Evolutionary conservation across 192 early-diverging fungal species (phyloP).

Genomic region (Backusella psychrophila): DNA sequence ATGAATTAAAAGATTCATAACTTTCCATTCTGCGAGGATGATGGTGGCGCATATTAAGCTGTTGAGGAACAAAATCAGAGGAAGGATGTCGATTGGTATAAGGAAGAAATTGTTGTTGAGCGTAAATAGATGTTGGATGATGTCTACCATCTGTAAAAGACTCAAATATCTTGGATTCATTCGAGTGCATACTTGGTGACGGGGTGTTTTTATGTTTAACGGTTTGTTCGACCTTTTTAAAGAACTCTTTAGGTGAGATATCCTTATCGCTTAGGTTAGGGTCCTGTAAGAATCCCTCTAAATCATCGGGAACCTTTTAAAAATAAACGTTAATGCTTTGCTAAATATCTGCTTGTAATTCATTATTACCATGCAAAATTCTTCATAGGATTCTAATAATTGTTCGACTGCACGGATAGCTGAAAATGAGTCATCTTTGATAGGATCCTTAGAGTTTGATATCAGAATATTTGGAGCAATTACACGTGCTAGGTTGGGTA

Average conservation of each 20-base stretch:
- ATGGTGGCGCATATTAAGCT: constrained; percentile 11
- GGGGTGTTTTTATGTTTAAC: constrained; percentile 18
- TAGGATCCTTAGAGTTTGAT: constrained; percentile 79
- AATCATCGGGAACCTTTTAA: constrained; percentile 27
- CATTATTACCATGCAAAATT: constrained; percentile 58
- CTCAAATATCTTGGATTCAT: constrained; percentile 17
- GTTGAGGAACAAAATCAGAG: constrained; percentile 22
- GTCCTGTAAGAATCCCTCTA: constrained; percentile 30
- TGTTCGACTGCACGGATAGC: constrained; percentile 70
- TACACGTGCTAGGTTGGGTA: constrained; percentile 89
- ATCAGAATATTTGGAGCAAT: constrained; percentile 94
- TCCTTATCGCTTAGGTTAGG: constrained; percentile 13
- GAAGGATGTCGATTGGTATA: constrained; percentile 25
- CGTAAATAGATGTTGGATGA: constrained; percentile 23
- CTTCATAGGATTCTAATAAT: constrained; percentile 62
- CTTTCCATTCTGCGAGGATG: constrained; percentile 15
- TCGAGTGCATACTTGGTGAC: constrained; percentile 11
- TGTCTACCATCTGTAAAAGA: constrained; percentile 9
- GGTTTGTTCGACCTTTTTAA: constrained; percentile 24
- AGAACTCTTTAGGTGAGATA: constrained; percentile 24
- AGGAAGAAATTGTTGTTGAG: constrained; percentile 27
- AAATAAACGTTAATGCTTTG: background rate
- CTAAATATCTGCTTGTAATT: background rate
- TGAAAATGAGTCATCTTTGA: constrained; percentile 68
- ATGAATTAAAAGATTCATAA: constrained; percentile 5